A percentile compares a stretch with the other conserved stretches of the same genome.
Evolutionary conservation across 2,329 filamentous ascomycete genomes (phyloP).

Genomic region (Penicillium sp.): DNA sequence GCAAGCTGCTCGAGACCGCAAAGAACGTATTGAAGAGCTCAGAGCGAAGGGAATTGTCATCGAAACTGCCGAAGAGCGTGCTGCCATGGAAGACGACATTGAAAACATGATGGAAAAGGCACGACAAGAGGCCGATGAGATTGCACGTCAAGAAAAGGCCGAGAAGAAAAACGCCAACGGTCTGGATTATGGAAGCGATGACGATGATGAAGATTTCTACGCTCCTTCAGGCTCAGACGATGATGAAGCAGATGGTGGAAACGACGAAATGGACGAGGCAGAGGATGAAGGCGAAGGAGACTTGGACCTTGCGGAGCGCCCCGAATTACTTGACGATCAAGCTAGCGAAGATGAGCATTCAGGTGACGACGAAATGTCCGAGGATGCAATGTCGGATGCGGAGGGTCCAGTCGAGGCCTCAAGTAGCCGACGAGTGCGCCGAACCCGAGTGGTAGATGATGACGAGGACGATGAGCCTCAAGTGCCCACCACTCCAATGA

Average conservation of each 20-base stretch:
- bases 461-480: constrained; percentile 53
- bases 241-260: constrained; percentile 26
- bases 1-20: constrained; percentile 72
- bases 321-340: constrained; percentile 22
- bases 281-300: constrained; percentile 17
- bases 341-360: constrained; percentile 44
- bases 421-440: constrained; percentile 46
- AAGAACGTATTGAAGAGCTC: constrained; percentile 69
- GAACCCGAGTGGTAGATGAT: constrained; percentile 58
- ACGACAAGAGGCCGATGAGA: constrained; percentile 69
- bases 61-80: constrained; percentile 79
- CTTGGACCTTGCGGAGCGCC: constrained; percentile 4
- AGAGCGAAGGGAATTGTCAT: constrained; percentile 73
- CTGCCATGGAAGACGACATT: constrained; percentile 72
- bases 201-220: constrained; percentile 47
- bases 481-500: constrained; percentile 28
- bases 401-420: constrained; percentile 38
- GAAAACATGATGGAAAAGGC: constrained; percentile 86
- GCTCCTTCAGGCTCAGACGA: constrained; percentile 45
- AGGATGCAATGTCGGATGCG: constrained; percentile 33
- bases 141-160: constrained; percentile 69
- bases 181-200: constrained; percentile 52
- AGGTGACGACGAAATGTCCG: constrained; percentile 26
- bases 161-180: constrained; percentile 58
- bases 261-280: constrained; percentile 28